Evolutionary conservation across 192 early-diverging fungal genomes (phyloP).

Genomic region (Backusella luteola): DNA sequence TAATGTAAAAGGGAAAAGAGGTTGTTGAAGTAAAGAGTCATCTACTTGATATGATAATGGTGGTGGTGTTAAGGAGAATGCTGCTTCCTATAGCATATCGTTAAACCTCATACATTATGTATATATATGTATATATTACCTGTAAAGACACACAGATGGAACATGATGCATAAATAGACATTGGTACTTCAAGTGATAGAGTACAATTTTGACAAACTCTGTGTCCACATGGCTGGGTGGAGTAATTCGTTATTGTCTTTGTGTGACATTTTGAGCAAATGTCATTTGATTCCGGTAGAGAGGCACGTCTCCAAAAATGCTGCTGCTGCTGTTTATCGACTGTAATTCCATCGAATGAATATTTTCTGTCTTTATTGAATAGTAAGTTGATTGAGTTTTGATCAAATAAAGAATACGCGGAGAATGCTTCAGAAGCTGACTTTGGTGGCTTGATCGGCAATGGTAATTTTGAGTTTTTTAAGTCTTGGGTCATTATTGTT

Average conservation of each 20-base stretch:
- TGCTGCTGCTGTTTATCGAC: neutral
- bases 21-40: neutral
- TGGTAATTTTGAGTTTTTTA: neutral
- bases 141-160: constrained; percentile 2
- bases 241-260: neutral
- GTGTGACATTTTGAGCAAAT: neutral
- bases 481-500: neutral
- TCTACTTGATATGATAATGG: neutral
- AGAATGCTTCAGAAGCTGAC: neutral
- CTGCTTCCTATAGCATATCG: neutral
- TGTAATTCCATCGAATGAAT: neutral
- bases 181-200: neutral
- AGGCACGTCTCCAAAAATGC: constrained; percentile 12
- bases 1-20: neutral
- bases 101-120: neutral
- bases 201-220: constrained; percentile 1
- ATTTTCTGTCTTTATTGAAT: neutral
- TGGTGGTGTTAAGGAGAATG: neutral
- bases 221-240: neutral
- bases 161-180: constrained; percentile 8
- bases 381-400: neutral
- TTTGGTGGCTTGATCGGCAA: neutral
- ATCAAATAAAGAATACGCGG: neutral
- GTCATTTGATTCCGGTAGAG: neutral
- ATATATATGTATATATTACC: constrained; percentile 3